Evolutionary conservation across 352 stramenopile species (phyloP), one percentile per base, ranked within the genome.

Genomic region (Pythium aristosporum): DNA sequence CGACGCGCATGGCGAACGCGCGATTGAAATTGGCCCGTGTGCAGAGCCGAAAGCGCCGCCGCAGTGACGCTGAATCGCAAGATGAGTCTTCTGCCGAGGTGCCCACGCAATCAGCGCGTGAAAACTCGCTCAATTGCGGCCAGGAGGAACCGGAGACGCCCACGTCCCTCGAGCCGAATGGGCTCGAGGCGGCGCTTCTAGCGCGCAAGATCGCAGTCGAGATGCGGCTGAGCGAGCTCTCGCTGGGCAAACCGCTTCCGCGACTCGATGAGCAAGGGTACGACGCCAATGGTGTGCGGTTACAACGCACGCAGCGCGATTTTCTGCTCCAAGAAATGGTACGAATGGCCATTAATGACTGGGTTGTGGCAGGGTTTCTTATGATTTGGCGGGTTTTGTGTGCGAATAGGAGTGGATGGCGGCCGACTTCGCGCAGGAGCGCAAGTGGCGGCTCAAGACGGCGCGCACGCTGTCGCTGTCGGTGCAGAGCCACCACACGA

Each of bases 381-480:
- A 20, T 21, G 43, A 12, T 39, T 39, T 39, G 8, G 6, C 6
- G 34, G 34, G 34, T 39, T 39, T 39, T 10, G 34, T 39, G 34
- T 39, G 34, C 3, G 34, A 39, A 28, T 56, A 63, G 56, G 61
- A 73, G 39, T 98, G 94, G 94, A 97, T 98, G 89, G 78, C 92
- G 6, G 87, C 89, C 1, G 94, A 98, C 62, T 98, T 98, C 72
- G 59, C 71, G 32, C 82, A 96, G 59, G 94, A 98, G 70, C 76
- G 89, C 47, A 91, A 93, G 64, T 94, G 88, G 74, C 86, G 95
- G 23, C 28, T 82, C 16, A 87, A 88, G 56, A 80, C 82, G 50
- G 82, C 82, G 15, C 94, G 93, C 37, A 86, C 80, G 63, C 63
- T 96, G 36, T 71, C 72, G 4, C 83, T 84, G 50, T 82, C 81